A percentile compares a stretch with the other conserved stretches of the same genome.
Conservation (phyloP, 805 yeast genomes). For the Teunomyces kruisii region DNA sequence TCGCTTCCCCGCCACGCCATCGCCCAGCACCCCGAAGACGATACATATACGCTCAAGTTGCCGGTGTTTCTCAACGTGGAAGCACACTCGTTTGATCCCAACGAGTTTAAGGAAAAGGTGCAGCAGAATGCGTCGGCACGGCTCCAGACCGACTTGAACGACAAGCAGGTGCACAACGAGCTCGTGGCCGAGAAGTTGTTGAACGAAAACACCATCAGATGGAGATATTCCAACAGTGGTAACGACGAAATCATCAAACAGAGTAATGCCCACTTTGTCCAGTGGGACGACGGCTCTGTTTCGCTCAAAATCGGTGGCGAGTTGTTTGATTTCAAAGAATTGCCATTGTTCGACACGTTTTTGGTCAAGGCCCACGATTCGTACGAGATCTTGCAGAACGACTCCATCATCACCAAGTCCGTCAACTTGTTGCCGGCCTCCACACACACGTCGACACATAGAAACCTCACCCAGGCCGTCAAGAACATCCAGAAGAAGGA, state of each 20-base stretch:
- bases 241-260: constrained; percentile 74
- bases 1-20: constrained; percentile 52
- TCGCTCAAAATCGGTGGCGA: constrained; percentile 88
- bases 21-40: constrained; percentile 32
- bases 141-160: constrained; percentile 27
- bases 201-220: constrained; percentile 85
- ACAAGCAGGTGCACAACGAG: constrained; percentile 47
- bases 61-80: constrained; percentile 85
- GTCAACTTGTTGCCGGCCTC: constrained; percentile 87
- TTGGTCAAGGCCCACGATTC: constrained; percentile 70
- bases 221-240: constrained; percentile 86
- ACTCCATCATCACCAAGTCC: constrained; percentile 60
- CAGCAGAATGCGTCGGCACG: constrained; percentile 36
- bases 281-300: constrained; percentile 91
- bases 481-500: constrained; percentile 48
- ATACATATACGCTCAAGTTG: constrained; percentile 54
- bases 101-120: constrained; percentile 54
- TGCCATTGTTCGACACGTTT: constrained; percentile 67
- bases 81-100: constrained; percentile 83
- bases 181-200: constrained; percentile 59
- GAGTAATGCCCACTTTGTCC: constrained; percentile 84
- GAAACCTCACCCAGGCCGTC: constrained; percentile 71
- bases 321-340: constrained; percentile 71
- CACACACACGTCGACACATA: constrained; percentile 81
- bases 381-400: constrained; percentile 68